Base-by-base conservation (phyloP, 352 stramenopile genomes). In the Phytopythium mirpurense region DNA sequence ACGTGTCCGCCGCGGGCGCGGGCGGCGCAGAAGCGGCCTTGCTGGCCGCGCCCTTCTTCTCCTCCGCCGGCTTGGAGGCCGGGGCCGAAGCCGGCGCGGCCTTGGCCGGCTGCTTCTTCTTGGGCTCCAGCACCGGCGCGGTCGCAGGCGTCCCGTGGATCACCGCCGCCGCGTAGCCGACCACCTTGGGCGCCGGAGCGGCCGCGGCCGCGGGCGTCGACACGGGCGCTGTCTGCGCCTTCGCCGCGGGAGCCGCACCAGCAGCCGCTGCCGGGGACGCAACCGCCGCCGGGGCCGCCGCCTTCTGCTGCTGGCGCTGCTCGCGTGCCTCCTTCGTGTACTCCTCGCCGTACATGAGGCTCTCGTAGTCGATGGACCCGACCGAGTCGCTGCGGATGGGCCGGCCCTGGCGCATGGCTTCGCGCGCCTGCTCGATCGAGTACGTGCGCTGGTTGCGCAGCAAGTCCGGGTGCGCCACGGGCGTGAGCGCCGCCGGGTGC, bases 361-460 rank as follows among this genome's bases (percentile, higher is more conserved):
- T 91, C 56, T 94, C 83, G 67, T 94, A 94, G 58, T 94, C 83
- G 54, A 91, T 86, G 18, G 83, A 94, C 46, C 83, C 83, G 49
- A 94, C 78, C 42, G 83, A 94, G 64, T 94, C 86, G 63, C 75
- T 87, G 53, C 84, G 80, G 45, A 97, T 93, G 29, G 86, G 86
- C 27, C 86, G 84, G 56, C 88, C 87, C 64, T 95, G 84, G 52
- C 86, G 82, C 70, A 96, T 78, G 19, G 90, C 85, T 38, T 97
- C 87, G 54, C 87, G 79, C 46, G 86, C 88, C 65, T 97, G 86
- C 62, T 97, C 88, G 65, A 97, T 97, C 82, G 77, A 92, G 69
- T 96, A 95, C 41, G 88, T 96, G 44, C 88, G 83, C 75, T 97
- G 88, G 67, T 95, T 93, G 56, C 84, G 76, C 57, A 96, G 65